These are phyloP conservation scores for Fusarium floridanum DNA, from an alignment of 2,329 filamentous ascomycete species.

Conservation along the genomic window DNA sequence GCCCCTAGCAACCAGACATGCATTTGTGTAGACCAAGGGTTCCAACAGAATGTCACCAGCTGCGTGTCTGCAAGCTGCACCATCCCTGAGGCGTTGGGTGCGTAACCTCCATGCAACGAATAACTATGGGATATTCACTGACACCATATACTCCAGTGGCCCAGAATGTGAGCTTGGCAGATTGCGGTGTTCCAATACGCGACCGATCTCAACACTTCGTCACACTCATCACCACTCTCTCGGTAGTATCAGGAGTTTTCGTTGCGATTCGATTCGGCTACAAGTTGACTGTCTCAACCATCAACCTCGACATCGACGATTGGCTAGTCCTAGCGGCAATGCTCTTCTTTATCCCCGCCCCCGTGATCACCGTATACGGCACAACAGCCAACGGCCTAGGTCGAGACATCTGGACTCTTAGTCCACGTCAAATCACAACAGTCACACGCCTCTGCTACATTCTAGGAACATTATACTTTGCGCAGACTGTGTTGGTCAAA, in stretches of 20 bases:
- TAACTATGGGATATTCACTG: neutral
- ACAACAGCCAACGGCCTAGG: neutral
- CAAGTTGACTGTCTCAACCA: neutral
- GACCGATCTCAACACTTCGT: neutral
- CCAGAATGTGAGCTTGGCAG: neutral
- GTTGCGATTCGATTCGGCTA: neutral
- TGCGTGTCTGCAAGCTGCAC: neutral
- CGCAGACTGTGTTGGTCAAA: slow-evolving; percentile 58
- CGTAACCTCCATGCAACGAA: neutral
- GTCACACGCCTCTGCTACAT: slow-evolving; percentile 56
- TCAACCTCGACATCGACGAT: neutral
- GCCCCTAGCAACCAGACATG: neutral
- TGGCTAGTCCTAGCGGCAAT: neutral
- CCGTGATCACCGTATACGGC: neutral
- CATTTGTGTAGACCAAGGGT: neutral
- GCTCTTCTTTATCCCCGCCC: neutral
- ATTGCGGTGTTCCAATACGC: neutral
- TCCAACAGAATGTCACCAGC: neutral
- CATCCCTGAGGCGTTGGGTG: neutral
- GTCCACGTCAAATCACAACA: slow-evolving; percentile 53
- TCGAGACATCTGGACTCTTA: slow-evolving; percentile 60
- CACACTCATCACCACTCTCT: neutral
- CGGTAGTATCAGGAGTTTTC: neutral
- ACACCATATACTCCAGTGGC: neutral
- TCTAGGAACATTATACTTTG: slow-evolving; percentile 58